Conservation (phyloP, 2,329 filamentous ascomycete genomes). For the Cercospora sesami region DNA sequence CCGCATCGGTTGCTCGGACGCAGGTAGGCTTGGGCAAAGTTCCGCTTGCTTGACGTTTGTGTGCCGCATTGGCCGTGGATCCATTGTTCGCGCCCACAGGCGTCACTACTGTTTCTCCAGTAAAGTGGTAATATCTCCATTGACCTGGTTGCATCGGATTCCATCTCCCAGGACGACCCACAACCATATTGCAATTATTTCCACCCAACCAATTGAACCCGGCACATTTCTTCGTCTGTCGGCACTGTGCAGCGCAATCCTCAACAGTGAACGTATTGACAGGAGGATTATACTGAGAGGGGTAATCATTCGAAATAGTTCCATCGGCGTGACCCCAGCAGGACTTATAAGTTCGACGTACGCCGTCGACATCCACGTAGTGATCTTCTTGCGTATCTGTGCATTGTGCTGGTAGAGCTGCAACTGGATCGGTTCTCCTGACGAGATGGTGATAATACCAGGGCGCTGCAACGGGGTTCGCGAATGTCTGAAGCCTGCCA, state of each 20-base stretch:
- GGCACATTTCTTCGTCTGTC: background rate
- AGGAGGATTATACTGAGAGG: background rate
- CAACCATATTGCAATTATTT: background rate
- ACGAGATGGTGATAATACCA: slow-evolving; percentile 13
- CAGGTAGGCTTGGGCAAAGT: slow-evolving; percentile 7
- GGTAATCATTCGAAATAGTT: background rate
- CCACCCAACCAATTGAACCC: slow-evolving; percentile 4
- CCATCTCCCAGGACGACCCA: background rate
- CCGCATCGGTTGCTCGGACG: slow-evolving; percentile 4
- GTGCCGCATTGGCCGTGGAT: background rate
- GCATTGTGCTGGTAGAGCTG: slow-evolving; percentile 2
- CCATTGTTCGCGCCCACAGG: background rate
- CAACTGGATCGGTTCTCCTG: background rate
- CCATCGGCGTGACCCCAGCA: background rate
- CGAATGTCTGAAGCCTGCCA: background rate
- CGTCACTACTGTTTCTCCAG: background rate
- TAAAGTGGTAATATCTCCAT: slow-evolving; percentile 8
- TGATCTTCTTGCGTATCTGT: background rate
- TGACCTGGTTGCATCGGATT: background rate
- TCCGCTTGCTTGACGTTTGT: slow-evolving; percentile 10
- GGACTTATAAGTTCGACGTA: background rate
- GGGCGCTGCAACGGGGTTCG: background rate
- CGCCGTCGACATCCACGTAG: slow-evolving; percentile 1
- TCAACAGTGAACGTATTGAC: background rate
- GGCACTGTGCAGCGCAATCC: background rate